Percentiles rank a stretch among this genome's conserved stretches.
These are phyloP conservation scores for Penicillium bovifimosum DNA, from an alignment of 495 filamentous ascomycete genomes.

Conservation along the genomic window DNA sequence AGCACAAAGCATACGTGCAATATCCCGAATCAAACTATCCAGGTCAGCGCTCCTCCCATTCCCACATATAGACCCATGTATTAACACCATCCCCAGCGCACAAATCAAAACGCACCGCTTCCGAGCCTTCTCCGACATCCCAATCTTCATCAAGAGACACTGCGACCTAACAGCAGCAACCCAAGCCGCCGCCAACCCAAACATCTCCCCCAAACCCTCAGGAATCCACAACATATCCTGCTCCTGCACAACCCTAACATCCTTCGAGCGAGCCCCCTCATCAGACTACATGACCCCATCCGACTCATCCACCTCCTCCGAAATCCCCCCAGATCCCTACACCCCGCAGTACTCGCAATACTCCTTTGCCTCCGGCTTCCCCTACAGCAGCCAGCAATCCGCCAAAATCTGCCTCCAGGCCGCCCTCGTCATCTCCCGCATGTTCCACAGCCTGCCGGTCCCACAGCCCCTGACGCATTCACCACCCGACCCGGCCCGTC, in stretches of 20 bases:
- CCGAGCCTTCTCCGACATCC: conserved; percentile 55
- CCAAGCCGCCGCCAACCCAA: conserved; percentile 20
- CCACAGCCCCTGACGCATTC: conserved; percentile 37
- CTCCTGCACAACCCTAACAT: conserved; percentile 30
- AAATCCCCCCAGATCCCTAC: conserved; percentile 28
- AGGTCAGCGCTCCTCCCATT: conserved; percentile 29
- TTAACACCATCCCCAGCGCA: conserved; percentile 36
- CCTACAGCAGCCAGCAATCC: conserved; percentile 49
- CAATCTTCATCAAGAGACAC: conserved; percentile 54
- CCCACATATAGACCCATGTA: background rate
- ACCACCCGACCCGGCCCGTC: conserved; percentile 22
- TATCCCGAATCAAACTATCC: conserved; percentile 53
- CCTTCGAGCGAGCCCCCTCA: conserved; percentile 31
- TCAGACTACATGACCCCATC: conserved; percentile 36
- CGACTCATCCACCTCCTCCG: conserved; percentile 33
- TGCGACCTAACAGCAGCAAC: conserved; percentile 48
- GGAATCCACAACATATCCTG: conserved; percentile 31
- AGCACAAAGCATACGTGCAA: conserved; percentile 47
- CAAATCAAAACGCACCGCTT: conserved; percentile 58
- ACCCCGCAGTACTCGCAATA: conserved; percentile 26
- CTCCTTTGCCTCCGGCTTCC: conserved; percentile 37
- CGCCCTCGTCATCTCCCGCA: conserved; percentile 45
- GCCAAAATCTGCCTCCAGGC: conserved; percentile 50
- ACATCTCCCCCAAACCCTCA: conserved; percentile 22
- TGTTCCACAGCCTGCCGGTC: conserved; percentile 47